These are phyloP conservation scores for Podaxis mareebaensis DNA, from an alignment of 768 basidiomycete genomes.

Conservation along the genomic window DNA sequence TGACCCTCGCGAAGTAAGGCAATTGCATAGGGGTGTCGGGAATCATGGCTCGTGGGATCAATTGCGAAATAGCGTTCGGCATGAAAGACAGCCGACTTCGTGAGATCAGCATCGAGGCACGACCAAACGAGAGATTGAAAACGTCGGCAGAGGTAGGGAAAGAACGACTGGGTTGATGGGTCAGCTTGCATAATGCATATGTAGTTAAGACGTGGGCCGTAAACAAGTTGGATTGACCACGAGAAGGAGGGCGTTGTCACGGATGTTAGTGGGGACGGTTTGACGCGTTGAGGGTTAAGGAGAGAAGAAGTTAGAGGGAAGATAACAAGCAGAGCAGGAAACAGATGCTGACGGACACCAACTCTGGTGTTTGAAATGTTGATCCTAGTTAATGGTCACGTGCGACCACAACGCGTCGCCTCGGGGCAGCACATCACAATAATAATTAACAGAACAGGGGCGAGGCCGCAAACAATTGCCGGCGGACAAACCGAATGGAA, in stretches of 20 bases:
- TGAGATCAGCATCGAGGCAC: slow-evolving; percentile 79
- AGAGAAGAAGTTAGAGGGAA: not conserved
- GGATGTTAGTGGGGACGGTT: slow-evolving; percentile 1
- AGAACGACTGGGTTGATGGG: slow-evolving; percentile 39
- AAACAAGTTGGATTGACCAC: slow-evolving; percentile 28
- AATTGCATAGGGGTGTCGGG: slow-evolving; percentile 83
- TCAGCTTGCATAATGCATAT: slow-evolving; percentile 55
- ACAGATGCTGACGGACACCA: slow-evolving; percentile 12
- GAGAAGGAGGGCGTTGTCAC: slow-evolving; percentile 21
- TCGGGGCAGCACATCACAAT: not conserved
- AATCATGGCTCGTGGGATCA: slow-evolving; percentile 72
- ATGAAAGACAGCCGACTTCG: slow-evolving; percentile 83
- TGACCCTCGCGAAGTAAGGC: slow-evolving; percentile 70
- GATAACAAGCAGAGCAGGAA: not conserved
- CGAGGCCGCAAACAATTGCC: not conserved
- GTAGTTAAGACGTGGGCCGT: slow-evolving; percentile 5
- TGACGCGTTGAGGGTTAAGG: slow-evolving; percentile 5
- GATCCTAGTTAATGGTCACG: slow-evolving; percentile 15
- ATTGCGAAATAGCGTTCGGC: slow-evolving; percentile 81
- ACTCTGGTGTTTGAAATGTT: slow-evolving; percentile 13
- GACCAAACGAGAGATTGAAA: slow-evolving; percentile 78
- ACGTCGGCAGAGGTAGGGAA: slow-evolving; percentile 63
- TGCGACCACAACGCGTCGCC: slow-evolving; percentile 13
- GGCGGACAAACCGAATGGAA: not conserved
- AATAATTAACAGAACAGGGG: slow-evolving; percentile 4